phyloP scores from a whole-genome alignment of 768 basidiomycete species.

The Trametes maxima region DNA sequence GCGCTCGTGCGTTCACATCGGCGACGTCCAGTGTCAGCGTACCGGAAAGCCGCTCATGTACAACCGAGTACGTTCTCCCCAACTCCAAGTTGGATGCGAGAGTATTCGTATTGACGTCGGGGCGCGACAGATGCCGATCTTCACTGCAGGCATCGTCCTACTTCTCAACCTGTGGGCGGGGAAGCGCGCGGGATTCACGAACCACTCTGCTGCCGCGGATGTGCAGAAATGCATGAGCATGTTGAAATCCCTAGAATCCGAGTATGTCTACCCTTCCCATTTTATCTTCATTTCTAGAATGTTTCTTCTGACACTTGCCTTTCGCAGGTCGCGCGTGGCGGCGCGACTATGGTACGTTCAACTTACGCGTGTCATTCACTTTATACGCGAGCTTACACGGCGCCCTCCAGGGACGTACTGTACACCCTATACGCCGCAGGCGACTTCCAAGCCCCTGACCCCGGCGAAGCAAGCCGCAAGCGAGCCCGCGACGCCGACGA shows the following conservation, averaged over 20 bases:
- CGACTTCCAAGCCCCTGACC: background rate
- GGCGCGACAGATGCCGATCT: slow-evolving; percentile 32
- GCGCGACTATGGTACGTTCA: slow-evolving; percentile 1
- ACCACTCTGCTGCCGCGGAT: slow-evolving; percentile 41
- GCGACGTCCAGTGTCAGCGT: slow-evolving; percentile 50
- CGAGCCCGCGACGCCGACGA: background rate
- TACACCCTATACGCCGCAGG: slow-evolving; percentile 2
- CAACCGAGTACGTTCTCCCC: slow-evolving; percentile 7
- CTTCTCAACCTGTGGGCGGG: slow-evolving; percentile 54
- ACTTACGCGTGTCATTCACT: too few species aligned
- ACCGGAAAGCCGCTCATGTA: slow-evolving; percentile 1
- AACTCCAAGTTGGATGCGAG: background rate
- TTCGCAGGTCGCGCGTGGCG: background rate
- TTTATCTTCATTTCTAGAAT: background rate
- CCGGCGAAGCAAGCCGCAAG: background rate
- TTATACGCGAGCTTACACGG: background rate
- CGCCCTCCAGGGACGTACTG: background rate
- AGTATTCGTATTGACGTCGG: background rate
- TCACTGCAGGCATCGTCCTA: slow-evolving; percentile 48
- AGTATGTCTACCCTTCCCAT: slow-evolving; percentile 9
- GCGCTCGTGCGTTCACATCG: slow-evolving; percentile 69
- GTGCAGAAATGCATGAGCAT: slow-evolving; percentile 43
- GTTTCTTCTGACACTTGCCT: too few species aligned
- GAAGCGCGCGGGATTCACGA: slow-evolving; percentile 37
- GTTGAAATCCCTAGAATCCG: slow-evolving; percentile 18